Evolutionary conservation across 164 flowering plant genomes (phyloP).

Genomic region (Santalum album): DNA sequence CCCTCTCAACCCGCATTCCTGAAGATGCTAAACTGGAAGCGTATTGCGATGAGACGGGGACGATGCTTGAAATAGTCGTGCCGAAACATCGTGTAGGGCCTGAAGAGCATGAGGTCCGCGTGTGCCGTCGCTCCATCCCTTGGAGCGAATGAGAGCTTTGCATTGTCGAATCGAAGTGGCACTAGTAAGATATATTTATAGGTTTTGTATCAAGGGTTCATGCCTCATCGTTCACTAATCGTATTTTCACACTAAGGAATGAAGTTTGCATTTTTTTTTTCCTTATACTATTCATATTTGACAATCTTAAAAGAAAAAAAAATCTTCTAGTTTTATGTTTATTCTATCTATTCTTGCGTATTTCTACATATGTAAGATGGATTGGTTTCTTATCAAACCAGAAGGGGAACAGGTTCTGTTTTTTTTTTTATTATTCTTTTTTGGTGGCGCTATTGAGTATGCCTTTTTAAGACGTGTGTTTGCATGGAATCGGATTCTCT

Average conservation of each 20-base stretch:
- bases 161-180: background rate
- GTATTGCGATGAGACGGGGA: constrained; percentile 17
- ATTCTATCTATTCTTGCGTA: too few relatives aligned
- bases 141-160: background rate
- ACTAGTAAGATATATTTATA: background rate
- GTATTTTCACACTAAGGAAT: background rate
- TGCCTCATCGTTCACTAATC: background rate
- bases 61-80: constrained; percentile 20
- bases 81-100: constrained; percentile 17
- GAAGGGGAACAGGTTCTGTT: too few relatives aligned
- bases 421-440: too few relatives aligned
- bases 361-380: too few relatives aligned
- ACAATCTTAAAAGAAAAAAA: too few relatives aligned
- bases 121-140: constrained; percentile 17
- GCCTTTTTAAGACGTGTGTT: too few relatives aligned
- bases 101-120: constrained; percentile 24
- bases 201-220: background rate
- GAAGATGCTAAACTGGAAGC: constrained; percentile 25
- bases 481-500: too few relatives aligned
- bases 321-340: too few relatives aligned
- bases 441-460: too few relatives aligned
- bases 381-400: too few relatives aligned
- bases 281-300: too few relatives aligned
- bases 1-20: constrained; percentile 21
- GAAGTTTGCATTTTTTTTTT: background rate